Evolutionary conservation across 495 filamentous ascomycete genomes (phyloP).

Genomic region (Penicillium soppii): DNA sequence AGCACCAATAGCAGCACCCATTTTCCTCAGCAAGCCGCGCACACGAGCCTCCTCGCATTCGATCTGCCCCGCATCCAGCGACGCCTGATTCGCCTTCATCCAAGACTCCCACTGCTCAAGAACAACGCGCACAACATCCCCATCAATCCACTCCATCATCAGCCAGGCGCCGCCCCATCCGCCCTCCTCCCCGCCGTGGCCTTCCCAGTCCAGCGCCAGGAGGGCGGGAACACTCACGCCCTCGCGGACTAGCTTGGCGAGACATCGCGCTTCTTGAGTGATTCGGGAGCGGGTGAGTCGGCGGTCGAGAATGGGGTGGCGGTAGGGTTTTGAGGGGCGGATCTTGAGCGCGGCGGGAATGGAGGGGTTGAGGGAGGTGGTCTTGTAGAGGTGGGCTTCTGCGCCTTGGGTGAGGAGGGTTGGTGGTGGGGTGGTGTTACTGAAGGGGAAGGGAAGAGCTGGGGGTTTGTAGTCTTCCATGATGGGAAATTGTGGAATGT

Average conservation of each 20-base stretch:
- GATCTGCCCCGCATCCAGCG: conserved; percentile 22
- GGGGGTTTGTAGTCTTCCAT: conserved; percentile 37
- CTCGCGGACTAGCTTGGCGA: conserved; percentile 70
- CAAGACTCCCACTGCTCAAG: conserved; percentile 63
- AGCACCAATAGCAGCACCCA: conserved; percentile 72
- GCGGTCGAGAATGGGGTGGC: conserved; percentile 86
- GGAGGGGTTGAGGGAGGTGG: conserved; percentile 68
- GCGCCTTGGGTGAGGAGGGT: conserved; percentile 84
- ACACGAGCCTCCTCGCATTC: conserved; percentile 45
- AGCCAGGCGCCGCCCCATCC: conserved; percentile 74
- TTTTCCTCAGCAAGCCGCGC: conserved; percentile 62
- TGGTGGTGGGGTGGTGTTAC: conserved; percentile 53
- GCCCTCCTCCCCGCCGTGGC: conserved; percentile 23
- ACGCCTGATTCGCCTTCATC: conserved; percentile 29
- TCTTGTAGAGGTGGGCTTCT: conserved; percentile 90
- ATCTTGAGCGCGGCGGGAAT: conserved; percentile 83
- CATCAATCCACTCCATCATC: conserved; percentile 87
- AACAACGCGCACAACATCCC: conserved; percentile 62
- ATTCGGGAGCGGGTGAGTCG: conserved; percentile 84
- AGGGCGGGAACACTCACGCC: conserved; percentile 78
- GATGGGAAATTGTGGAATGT: background rate
- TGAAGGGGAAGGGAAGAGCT: conserved; percentile 65
- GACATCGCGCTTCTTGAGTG: conserved; percentile 80
- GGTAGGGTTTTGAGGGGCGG: conserved; percentile 89
- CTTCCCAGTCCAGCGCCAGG: conserved; percentile 69